A percentile compares a stretch with the other conserved stretches of the same genome.
Evolutionary conservation across 768 basidiomycete species (phyloP).

Genomic region (Suillus placidus): DNA sequence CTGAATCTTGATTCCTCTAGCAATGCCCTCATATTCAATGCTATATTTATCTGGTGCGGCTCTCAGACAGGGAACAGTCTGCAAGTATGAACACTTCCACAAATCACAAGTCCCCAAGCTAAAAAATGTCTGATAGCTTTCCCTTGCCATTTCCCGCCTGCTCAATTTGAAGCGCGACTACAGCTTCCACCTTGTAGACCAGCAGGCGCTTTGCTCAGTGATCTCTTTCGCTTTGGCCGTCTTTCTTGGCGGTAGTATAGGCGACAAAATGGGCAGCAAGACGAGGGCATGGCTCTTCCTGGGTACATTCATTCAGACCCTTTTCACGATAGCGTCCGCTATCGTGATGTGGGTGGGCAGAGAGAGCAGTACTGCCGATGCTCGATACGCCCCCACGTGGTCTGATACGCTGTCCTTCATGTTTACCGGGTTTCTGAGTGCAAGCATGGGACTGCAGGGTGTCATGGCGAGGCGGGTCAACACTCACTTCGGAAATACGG

Average conservation of each 20-base stretch:
- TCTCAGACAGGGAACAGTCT: slow-evolving; percentile 78
- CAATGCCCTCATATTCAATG: slow-evolving; percentile 69
- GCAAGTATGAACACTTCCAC: slow-evolving; percentile 44
- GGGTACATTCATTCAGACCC: slow-evolving; percentile 68
- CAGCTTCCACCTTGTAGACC: slow-evolving; percentile 73
- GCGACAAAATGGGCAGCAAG: slow-evolving; percentile 69
- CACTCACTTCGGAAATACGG: slow-evolving; percentile 78
- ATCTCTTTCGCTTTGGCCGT: slow-evolving; percentile 70
- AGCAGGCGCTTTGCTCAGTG: slow-evolving; percentile 75
- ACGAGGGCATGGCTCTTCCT: slow-evolving; percentile 71
- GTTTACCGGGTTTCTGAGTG: slow-evolving; percentile 75
- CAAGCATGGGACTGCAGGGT: slow-evolving; percentile 78
- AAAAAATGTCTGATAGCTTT: slow-evolving; percentile 46
- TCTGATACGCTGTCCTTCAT: slow-evolving; percentile 62
- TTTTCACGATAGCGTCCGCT: slow-evolving; percentile 73
- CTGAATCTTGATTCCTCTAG: slow-evolving; percentile 34
- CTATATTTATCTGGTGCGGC: slow-evolving; percentile 79
- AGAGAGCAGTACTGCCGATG: slow-evolving; percentile 52
- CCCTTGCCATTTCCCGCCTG: slow-evolving; percentile 74
- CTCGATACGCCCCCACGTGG: slow-evolving; percentile 67
- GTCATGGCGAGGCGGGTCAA: slow-evolving; percentile 77
- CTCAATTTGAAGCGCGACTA: slow-evolving; percentile 55
- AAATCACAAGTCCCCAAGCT: too few species aligned
- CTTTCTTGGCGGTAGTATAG: slow-evolving; percentile 65
- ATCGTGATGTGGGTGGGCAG: slow-evolving; percentile 69